Evolutionary conservation across 257 asterid genomes (phyloP).

Genomic region (Petrea volubilis): DNA sequence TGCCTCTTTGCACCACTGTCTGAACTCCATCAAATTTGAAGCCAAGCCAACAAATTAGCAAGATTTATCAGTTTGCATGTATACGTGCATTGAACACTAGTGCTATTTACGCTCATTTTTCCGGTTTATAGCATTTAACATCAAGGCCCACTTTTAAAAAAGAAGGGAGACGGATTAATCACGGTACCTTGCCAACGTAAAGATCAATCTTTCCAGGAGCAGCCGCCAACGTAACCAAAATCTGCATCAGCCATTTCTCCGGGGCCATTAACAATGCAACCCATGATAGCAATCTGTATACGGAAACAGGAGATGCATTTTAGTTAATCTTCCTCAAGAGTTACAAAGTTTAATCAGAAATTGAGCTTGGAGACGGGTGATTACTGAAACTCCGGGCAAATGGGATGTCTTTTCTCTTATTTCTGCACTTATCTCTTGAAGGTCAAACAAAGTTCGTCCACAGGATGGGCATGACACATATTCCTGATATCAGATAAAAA

Average conservation of each 20-base stretch:
- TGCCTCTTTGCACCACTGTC: conserved; percentile 77
- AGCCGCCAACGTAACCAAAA: conserved; percentile 98
- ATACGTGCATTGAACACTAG: too few relatives aligned
- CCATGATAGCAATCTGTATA: conserved; percentile 97
- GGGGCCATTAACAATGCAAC: conserved; percentile 98
- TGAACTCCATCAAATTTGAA: conserved; percentile 20
- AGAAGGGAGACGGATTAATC: neutral
- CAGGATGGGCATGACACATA: conserved; percentile 99
- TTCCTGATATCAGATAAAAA: conserved; percentile 55
- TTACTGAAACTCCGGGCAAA: conserved; percentile 98
- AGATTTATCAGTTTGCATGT: neutral
- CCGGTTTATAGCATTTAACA: too few relatives aligned
- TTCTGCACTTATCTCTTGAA: conserved; percentile 95
- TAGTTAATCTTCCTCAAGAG: neutral
- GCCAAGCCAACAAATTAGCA: neutral
- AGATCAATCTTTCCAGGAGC: conserved; percentile 99
- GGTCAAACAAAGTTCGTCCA: conserved; percentile 95
- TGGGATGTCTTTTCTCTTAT: conserved; percentile 95
- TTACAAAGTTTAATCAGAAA: neutral
- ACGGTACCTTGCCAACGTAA: conserved; percentile 87
- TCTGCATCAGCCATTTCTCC: conserved; percentile 99
- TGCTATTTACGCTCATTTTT: too few relatives aligned
- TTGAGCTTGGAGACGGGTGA: conserved; percentile 16
- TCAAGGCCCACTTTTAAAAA: too few relatives aligned
- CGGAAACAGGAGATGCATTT: neutral